Conservation (phyloP, 2,329 filamentous ascomycete genomes). For the Sclerotinia spermophila region DNA sequence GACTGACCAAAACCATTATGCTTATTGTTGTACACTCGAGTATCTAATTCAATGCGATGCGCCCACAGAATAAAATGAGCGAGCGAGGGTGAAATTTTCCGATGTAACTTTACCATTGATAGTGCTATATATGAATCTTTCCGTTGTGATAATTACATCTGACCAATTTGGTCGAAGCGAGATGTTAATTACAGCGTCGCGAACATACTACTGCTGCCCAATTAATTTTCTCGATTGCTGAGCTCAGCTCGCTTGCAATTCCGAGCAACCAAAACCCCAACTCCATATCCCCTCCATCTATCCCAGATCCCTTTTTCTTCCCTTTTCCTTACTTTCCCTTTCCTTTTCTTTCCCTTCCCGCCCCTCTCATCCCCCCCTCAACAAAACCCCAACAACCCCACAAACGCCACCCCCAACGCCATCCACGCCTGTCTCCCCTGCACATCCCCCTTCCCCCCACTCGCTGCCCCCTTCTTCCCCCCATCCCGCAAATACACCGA, state of each 20-base stretch:
- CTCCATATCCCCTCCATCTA: background rate
- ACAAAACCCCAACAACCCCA: background rate
- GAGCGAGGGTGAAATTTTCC: too few species aligned
- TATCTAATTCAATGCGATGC: background rate
- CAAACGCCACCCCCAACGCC: slow-evolving; percentile 2
- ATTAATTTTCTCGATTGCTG: background rate
- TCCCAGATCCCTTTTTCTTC: background rate
- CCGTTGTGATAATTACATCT: accelerated
- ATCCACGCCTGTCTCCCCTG: background rate
- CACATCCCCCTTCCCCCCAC: too few species aligned
- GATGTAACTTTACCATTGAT: background rate
- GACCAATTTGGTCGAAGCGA: background rate
- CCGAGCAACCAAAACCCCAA: background rate
- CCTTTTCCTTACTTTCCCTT: too few species aligned
- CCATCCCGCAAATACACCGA: slow-evolving; percentile 3
- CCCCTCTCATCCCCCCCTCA: background rate
- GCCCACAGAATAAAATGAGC: background rate
- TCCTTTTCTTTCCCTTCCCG: background rate
- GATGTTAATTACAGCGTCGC: background rate
- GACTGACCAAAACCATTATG: accelerated
- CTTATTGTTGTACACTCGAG: background rate
- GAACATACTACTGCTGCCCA: background rate
- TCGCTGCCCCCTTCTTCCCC: background rate
- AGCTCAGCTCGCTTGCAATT: background rate
- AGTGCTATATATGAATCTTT: background rate